Evolutionary conservation across 2,329 filamentous ascomycete species (phyloP), one percentile per base, ranked within the genome.

Genomic region (Lasiodiplodia gonubiensis): DNA sequence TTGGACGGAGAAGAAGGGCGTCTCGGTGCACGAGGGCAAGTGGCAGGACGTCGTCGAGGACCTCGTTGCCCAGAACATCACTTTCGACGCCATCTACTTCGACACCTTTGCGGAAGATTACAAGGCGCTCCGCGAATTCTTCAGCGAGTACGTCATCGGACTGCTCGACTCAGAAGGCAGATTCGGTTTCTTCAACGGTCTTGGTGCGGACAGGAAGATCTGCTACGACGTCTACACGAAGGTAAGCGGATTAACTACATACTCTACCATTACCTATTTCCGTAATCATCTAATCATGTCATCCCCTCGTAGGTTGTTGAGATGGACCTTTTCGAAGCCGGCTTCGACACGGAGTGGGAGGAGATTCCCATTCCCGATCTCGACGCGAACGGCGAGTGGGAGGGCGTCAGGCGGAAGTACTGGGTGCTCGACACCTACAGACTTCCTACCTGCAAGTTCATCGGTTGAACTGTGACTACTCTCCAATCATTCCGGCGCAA

Each of bases 91-190:
- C 12, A 83, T 99, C 72, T 99, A 98, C 82, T 98, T 97, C 75
- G 95, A 99, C 76, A 99, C 95, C 0, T 98, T 98, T 78, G 95
- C 93, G 7, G 95, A 99, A 80, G 92, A 95, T 70, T 99, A 98
- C 79, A 84, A 85, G 2, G 92, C 94, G 77, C 87, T 98, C 33
- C 90, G 90, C 55, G 85, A 89, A 68, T 97, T 98, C 82, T 97
- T 98, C 77, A 90, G 87, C 2, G 95, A 98, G 77, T 89, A 91
- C 72, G 89, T 98, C 12, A 92, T 95, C 37, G 90, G 88, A 0
- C 79, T 98, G 65, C 82, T 99, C 54, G 89, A 92, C 71, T 83
- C 85, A 33, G 75, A 79, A 11, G 86, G 85, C 0, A 82, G 80
- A 55, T 89, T 88, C 77, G 85, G 88, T 37, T 89, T 89, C 79